A percentile compares a stretch with the other conserved stretches of the same genome.
Evolutionary conservation across 306 rosid genomes (phyloP).

Genomic region (Begonia fuchsioides): DNA sequence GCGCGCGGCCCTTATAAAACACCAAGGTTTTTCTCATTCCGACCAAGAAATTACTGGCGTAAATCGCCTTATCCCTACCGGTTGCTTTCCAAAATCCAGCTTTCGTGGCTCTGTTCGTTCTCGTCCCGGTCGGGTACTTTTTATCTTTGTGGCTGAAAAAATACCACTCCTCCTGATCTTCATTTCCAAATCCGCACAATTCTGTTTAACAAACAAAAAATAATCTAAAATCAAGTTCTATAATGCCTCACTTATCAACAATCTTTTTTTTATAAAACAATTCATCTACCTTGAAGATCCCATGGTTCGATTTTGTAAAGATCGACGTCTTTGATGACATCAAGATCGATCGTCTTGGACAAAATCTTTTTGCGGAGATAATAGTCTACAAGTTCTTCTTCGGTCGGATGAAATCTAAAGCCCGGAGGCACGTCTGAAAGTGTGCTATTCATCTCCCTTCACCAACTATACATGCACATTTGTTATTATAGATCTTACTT

Average conservation of each 20-base stretch:
- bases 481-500: neutral
- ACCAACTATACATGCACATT: neutral
- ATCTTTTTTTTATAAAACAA: neutral
- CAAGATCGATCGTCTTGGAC: slow-evolving; percentile 58
- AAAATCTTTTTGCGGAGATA: slow-evolving; percentile 65
- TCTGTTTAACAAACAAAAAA: slow-evolving; percentile 20
- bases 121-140: slow-evolving; percentile 78
- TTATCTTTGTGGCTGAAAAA: slow-evolving; percentile 91
- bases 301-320: slow-evolving; percentile 93
- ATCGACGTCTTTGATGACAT: slow-evolving; percentile 76
- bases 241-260: too few species aligned
- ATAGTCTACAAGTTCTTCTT: slow-evolving; percentile 89
- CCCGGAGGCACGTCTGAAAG: slow-evolving; percentile 82
- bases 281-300: slow-evolving; percentile 69
- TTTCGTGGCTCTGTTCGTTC: slow-evolving; percentile 80
- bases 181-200: slow-evolving; percentile 50
- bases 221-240: slow-evolving; percentile 1
- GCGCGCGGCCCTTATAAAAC: slow-evolving; percentile 81
- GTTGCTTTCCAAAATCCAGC: slow-evolving; percentile 97
- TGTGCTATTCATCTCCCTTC: slow-evolving; percentile 31
- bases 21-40: slow-evolving; percentile 92
- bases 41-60: slow-evolving; percentile 31
- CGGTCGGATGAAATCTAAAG: slow-evolving; percentile 85
- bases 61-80: slow-evolving; percentile 75
- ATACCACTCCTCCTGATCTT: slow-evolving; percentile 70